Evolutionary conservation across 192 early-diverging fungal species (phyloP).

Genomic region (Backusella tarrabulga): DNA sequence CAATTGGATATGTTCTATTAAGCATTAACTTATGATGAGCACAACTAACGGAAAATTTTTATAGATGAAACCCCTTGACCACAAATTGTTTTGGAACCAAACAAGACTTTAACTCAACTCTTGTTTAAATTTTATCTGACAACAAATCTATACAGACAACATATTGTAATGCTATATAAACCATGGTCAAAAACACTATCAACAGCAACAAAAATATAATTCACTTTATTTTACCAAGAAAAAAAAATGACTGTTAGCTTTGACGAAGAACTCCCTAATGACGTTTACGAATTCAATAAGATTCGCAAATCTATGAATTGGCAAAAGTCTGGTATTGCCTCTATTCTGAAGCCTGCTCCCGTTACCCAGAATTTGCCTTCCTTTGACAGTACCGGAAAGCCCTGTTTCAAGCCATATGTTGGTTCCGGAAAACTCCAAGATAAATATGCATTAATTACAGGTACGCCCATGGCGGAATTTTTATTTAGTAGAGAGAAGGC

Average conservation of each 20-base stretch:
- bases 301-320: conserved; percentile 31
- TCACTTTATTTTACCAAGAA: neutral
- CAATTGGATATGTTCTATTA: neutral
- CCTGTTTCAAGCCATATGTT: conserved; percentile 41
- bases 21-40: neutral
- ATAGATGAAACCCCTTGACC: neutral
- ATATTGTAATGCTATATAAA: neutral
- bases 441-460: conserved; percentile 50
- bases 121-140: neutral
- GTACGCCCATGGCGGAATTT: neutral
- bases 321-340: conserved; percentile 34
- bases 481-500: neutral
- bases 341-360: conserved; percentile 39
- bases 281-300: conserved; percentile 37
- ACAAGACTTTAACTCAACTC: neutral
- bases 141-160: neutral
- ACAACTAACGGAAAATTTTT: conserved; percentile 7
- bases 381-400: conserved; percentile 30
- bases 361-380: conserved; percentile 42
- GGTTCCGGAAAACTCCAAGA: conserved; percentile 42
- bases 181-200: neutral
- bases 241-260: conserved; percentile 36
- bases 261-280: conserved; percentile 36
- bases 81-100: neutral
- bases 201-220: neutral